Conservation (phyloP, 2,329 filamentous ascomycete genomes). For the Verticillium longisporum region DNA sequence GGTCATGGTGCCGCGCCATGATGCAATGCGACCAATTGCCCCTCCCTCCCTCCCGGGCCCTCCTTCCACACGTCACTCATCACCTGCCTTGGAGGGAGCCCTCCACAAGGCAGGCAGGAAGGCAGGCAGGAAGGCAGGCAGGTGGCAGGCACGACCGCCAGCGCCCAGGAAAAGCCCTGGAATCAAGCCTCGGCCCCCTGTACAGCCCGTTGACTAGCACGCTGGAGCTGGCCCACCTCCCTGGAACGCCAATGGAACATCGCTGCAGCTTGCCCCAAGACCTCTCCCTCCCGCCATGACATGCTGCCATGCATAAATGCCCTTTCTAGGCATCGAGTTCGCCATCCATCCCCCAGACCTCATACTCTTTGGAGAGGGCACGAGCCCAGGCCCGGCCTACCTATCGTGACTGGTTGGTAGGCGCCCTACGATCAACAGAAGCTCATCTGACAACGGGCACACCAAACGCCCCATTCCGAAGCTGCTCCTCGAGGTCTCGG, state of each 20-base stretch:
- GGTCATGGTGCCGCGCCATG: background rate
- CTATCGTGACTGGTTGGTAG: too few species aligned
- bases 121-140: too few species aligned
- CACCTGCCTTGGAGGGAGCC: background rate
- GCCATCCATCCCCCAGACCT: background rate
- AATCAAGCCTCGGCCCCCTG: background rate
- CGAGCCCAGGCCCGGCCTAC: too few species aligned
- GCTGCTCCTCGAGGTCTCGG: too few species aligned
- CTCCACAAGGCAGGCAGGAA: background rate
- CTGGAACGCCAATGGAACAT: background rate
- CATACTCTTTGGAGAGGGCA: too few species aligned
- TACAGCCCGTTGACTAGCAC: background rate
- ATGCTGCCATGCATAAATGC: background rate
- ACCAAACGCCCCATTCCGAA: too few species aligned
- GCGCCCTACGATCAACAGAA: too few species aligned
- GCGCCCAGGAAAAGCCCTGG: background rate
- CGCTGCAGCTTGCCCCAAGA: background rate
- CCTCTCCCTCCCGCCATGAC: too few species aligned
- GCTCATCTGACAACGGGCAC: too few species aligned
- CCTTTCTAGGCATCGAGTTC: background rate
- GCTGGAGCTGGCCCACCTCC: background rate
- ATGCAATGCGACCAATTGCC: background rate
- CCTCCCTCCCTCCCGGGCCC: background rate
- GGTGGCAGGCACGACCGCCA: too few species aligned
- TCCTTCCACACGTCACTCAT: background rate